Base-by-base conservation (phyloP, 352 stramenopile genomes). In the Globisporangium orthogonon region DNA sequence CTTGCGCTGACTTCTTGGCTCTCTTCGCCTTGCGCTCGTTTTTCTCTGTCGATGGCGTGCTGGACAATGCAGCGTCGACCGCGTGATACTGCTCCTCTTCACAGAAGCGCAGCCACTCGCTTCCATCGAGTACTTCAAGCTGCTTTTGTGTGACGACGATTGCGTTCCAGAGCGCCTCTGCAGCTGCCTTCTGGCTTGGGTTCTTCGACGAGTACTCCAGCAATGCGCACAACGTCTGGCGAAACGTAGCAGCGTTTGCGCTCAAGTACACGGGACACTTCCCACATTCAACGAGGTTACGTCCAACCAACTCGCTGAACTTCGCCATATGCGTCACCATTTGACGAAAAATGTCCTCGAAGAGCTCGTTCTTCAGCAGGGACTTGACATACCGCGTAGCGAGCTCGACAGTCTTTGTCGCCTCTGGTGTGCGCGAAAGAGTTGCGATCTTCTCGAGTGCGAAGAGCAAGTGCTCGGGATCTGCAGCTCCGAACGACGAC, bases 61-160 rank as follows among this genome's bases (percentile, higher is more conserved):
- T 43, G 28, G 58, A 62, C 10, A 86, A 71, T 2, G 77, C 50
- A 9, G 23, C 40, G 55, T 91, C 77, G 15, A 91, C 23, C 23
- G 23, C 70, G 37, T 77, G 54, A 7, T 53, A 89, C 58, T 89
- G 71, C 35, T 89, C 77, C 56, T 78, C 54, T 55, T 93, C 80
- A 30, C 77, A 87, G 53, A 93, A 93, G 35, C 71, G 65, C 49
- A 89, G 46, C 78, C 80, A 90, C 56, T 86, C 70, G 41, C 78
- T 67, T 9, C 77, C 74, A 49, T 87, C 71, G 28, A 89, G 54
- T 43, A 89, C 28, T 50, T 86, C 68, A 2, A 90, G 62, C 6
- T 81, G 76, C 23, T 45, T 51, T 49, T 89, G 78, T 14, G 61
- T 45, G 7, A 62, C 50, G 11, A 74, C 11, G 23, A 89, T 65